Base-by-base conservation (phyloP, 2,329 filamentous ascomycete genomes). In the Fusarium bactridioides region DNA sequence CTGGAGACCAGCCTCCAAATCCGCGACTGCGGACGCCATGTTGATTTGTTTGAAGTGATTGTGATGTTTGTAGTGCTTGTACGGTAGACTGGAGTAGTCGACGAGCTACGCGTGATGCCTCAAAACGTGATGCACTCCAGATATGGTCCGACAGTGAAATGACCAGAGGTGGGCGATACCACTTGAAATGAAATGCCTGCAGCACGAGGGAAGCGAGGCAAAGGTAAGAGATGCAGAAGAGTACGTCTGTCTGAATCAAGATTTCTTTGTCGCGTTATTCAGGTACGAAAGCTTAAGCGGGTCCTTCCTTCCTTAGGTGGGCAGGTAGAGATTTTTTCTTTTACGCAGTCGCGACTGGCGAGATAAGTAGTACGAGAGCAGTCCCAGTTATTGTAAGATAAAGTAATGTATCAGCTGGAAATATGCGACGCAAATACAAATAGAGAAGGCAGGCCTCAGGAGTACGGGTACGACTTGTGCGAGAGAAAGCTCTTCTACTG, bases 1-100 rank as follows among this genome's bases (percentile, higher is more conserved):
- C 86, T 96, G 94, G 80, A 99, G 90, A 83, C 93, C 92, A 79
- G 91, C 88, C 84, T 97, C 95, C 84, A 99, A 86, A 82, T 98
- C 95, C 85, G 93, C 91, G 89, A 97, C 92, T 84, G 93, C 90
- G 81, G 94, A 92, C 82, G 92, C 91, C 91, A 94, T 94, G 82
- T 76, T 85, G 27, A 18, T 44, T 62, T 59, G 67, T 33, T 67
- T 61, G 66, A 60, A 54, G 44, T 56, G 67, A 38, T 67, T 55
- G 45, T 54, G 56, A 43, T 66, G 64, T 37, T 25, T 48, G 54
- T 47, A 27, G 40, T 47, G 33, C 25, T 48, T 63, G 77, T 85
- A 61, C 51, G 60, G 54, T 63, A 62, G 53, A 69, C 57, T 71
- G 64, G 56, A 58, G 59, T 53, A 38, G 57, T 61, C 67, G 59